These are phyloP conservation scores for Hyphopichia fennica DNA, from an alignment of 1,139 yeast species.

Conservation along the genomic window DNA sequence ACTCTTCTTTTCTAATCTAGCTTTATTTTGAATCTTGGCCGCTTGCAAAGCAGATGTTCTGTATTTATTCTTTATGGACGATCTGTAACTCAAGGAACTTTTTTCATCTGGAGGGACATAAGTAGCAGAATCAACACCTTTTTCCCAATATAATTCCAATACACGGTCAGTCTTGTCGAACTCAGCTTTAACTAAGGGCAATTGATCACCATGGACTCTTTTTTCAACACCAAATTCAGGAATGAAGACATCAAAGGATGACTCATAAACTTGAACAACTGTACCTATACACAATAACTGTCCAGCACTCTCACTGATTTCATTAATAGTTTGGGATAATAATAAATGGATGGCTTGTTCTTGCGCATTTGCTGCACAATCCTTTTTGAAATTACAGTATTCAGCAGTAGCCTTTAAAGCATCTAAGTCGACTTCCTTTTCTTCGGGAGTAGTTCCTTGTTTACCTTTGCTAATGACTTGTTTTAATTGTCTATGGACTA, in stretches of 20 bases:
- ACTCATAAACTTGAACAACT: conserved; percentile 90
- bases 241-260: conserved; percentile 90
- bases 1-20: conserved; percentile 28
- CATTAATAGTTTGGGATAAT: conserved; percentile 81
- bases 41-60: conserved; percentile 72
- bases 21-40: conserved; percentile 54
- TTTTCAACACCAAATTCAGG: conserved; percentile 97
- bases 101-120: conserved; percentile 87
- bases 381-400: conserved; percentile 92
- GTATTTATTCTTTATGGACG: conserved; percentile 75
- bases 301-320: conserved; percentile 72
- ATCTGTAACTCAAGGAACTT: conserved; percentile 71
- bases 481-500: conserved; percentile 91
- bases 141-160: conserved; percentile 89
- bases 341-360: conserved; percentile 90
- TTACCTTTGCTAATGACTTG: conserved; percentile 46
- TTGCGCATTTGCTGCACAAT: conserved; percentile 90
- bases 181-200: conserved; percentile 90
- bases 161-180: conserved; percentile 69
- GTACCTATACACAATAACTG: conserved; percentile 84
- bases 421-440: conserved; percentile 51
- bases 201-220: conserved; percentile 96
- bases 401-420: conserved; percentile 80
- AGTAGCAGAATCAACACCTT: conserved; percentile 87
- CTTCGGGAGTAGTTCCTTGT: conserved; percentile 10